These are phyloP conservation scores for Polygonum maritimum DNA, from an alignment of 148 eudicot species.

Conservation along the genomic window DNA sequence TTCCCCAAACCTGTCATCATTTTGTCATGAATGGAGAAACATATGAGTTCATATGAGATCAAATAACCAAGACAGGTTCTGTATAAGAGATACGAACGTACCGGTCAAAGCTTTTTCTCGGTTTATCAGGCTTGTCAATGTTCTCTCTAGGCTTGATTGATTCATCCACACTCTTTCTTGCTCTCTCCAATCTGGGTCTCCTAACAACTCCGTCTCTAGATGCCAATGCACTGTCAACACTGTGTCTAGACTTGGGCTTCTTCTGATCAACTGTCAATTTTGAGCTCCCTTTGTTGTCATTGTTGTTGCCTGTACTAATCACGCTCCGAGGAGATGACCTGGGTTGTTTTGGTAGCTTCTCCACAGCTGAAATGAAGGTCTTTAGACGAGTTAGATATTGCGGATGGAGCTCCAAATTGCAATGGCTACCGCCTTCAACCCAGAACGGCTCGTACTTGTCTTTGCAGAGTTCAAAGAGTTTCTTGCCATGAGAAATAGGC, in stretches of 20 bases:
- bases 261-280: conserved; percentile 1
- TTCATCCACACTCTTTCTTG: conserved; percentile 36
- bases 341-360: conserved; percentile 13
- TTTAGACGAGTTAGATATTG: conserved; percentile 35
- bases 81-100: conserved; percentile 24
- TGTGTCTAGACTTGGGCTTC: conserved; percentile 14
- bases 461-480: conserved; percentile 38
- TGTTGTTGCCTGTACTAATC: conserved; percentile 10
- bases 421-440: conserved; percentile 42
- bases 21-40: conserved; percentile 2
- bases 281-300: conserved; percentile 3
- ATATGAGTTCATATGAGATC: background rate
- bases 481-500: conserved; percentile 33
- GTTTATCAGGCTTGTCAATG: conserved; percentile 34
- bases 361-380: conserved; percentile 31
- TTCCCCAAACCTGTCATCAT: conserved; percentile 51
- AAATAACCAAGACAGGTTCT: background rate
- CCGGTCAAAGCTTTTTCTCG: conserved; percentile 64
- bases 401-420: conserved; percentile 33
- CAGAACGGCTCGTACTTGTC: conserved; percentile 47
- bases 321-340: background rate
- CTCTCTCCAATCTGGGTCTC: conserved; percentile 10
- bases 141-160: conserved; percentile 24
- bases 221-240: conserved; percentile 14
- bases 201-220: background rate